phyloP scores from a whole-genome alignment of 805 yeast species.

The Clavispora santaluciae region DNA sequence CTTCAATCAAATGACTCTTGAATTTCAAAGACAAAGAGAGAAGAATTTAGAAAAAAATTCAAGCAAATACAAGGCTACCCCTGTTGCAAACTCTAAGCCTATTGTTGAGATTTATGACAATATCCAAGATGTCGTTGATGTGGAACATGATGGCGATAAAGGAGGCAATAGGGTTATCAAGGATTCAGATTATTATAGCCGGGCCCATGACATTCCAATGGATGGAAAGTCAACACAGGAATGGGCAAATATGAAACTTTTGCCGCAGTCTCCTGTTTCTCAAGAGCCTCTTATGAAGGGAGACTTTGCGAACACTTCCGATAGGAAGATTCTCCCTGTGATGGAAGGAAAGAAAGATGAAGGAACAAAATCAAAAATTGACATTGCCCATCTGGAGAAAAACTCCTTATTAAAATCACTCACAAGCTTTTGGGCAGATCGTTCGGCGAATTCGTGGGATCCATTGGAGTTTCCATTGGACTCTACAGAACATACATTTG shows the following conservation, averaged over 20 bases:
- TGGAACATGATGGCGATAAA: constrained; percentile 20
- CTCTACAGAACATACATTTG: constrained; percentile 84
- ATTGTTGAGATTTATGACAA: constrained; percentile 87
- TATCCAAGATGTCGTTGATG: constrained; percentile 81
- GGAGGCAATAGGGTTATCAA: neutral
- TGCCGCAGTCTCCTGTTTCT: neutral
- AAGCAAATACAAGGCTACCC: constrained; percentile 60
- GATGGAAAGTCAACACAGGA: neutral
- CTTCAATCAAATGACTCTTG: constrained; percentile 74
- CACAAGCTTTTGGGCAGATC: constrained; percentile 94
- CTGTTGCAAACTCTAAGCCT: constrained; percentile 73
- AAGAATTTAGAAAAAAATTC: constrained; percentile 57
- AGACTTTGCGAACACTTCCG: neutral
- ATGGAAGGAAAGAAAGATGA: neutral
- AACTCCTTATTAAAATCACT: constrained; percentile 76
- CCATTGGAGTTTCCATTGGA: constrained; percentile 80
- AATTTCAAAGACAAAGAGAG: constrained; percentile 85
- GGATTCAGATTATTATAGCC: neutral
- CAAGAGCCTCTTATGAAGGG: neutral
- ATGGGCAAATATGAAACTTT: neutral
- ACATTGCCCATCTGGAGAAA: constrained; percentile 51
- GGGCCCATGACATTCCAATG: neutral
- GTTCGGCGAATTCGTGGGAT: constrained; percentile 94
- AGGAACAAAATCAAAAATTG: constrained; percentile 13
- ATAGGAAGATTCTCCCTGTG: neutral